These are phyloP conservation scores for Helotiales sp. DNA, from an alignment of 2,329 filamentous ascomycete species.

Conservation along the genomic window DNA sequence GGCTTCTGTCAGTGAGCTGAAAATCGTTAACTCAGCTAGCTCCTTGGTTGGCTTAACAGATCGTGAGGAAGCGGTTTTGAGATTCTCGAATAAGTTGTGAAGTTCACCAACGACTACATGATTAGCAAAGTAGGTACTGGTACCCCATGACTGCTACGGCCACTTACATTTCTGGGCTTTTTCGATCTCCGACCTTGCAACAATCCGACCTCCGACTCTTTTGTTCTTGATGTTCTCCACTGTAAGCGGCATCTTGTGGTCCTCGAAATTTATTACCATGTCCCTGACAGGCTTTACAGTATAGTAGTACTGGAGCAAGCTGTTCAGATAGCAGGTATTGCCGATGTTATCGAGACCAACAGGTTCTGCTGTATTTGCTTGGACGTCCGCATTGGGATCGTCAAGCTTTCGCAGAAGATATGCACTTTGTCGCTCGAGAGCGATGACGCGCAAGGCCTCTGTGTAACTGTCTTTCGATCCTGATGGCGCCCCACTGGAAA, in stretches of 20 bases:
- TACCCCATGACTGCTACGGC: neutral
- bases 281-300: slow-evolving; percentile 80
- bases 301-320: slow-evolving; percentile 92
- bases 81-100: slow-evolving; percentile 65
- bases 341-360: slow-evolving; percentile 91
- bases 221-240: slow-evolving; percentile 64
- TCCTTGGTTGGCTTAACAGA: slow-evolving; percentile 73
- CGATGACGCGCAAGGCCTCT: slow-evolving; percentile 35
- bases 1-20: slow-evolving; percentile 56
- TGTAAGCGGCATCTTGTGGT: slow-evolving; percentile 66
- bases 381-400: slow-evolving; percentile 35
- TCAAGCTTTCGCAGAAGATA: slow-evolving; percentile 36
- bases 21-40: slow-evolving; percentile 77
- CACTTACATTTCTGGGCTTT: slow-evolving; percentile 72
- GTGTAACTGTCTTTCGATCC: slow-evolving; percentile 34
- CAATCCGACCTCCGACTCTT: slow-evolving; percentile 71
- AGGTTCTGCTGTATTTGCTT: slow-evolving; percentile 54
- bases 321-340: slow-evolving; percentile 98
- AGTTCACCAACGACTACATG: slow-evolving; percentile 72
- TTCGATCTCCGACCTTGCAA: slow-evolving; percentile 58
- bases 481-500: slow-evolving; percentile 27
- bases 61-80: slow-evolving; percentile 62
- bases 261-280: slow-evolving; percentile 74
- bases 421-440: slow-evolving; percentile 32
- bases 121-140: slow-evolving; percentile 17